Percentiles rank a stretch among this genome's conserved stretches.
Conservation (phyloP, 75 land plant species). For the Ceratopteris richardii region DNA sequence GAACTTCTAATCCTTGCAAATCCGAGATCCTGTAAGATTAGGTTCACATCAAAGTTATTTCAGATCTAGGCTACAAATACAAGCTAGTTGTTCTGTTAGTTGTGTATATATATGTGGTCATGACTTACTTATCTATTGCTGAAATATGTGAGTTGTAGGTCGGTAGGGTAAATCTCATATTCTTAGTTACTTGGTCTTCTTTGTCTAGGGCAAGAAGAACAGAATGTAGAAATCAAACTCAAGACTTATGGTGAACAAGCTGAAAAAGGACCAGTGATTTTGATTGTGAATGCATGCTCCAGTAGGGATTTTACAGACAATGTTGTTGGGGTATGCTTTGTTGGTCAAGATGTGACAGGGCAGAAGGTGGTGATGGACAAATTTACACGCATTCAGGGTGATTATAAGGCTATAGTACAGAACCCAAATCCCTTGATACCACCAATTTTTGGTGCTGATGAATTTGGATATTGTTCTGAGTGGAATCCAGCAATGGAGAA, state of each 20-base stretch:
- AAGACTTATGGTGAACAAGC: conserved; percentile 47
- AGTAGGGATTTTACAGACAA: conserved; percentile 68
- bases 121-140: not conserved
- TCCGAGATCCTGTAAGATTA: no score
- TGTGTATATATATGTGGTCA: no score
- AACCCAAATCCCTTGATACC: conserved; percentile 91
- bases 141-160: not conserved
- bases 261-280: conserved; percentile 50
- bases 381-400: conserved; percentile 92
- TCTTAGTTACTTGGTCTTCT: not conserved
- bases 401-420: conserved; percentile 81
- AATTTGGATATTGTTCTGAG: conserved; percentile 88
- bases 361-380: conserved; percentile 83
- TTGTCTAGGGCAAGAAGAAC: conserved; percentile 69
- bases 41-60: no score
- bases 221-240: conserved; percentile 69
- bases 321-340: conserved; percentile 90
- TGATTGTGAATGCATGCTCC: conserved; percentile 89
- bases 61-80: no score
- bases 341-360: conserved; percentile 88
- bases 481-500: conserved; percentile 92
- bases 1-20: not conserved
- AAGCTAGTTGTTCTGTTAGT: no score
- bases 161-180: not conserved
- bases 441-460: conserved; percentile 90